Base-by-base conservation (phyloP, 1,139 yeast species). In the Yamadazyma diddensiae region DNA sequence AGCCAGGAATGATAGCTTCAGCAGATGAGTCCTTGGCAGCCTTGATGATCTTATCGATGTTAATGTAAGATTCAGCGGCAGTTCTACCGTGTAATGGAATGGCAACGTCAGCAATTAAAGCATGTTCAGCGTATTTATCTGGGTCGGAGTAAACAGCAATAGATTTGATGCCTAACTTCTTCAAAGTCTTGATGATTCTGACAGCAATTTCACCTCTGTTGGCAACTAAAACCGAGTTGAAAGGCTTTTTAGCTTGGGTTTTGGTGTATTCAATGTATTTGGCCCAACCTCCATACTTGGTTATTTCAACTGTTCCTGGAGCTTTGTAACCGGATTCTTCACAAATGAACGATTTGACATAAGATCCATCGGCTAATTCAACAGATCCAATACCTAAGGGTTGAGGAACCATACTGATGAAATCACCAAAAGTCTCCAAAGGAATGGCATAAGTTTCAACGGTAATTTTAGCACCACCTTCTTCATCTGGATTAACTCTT, bases 181-280 rank as follows among this genome's bases (percentile, higher is more conserved):
- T 86, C 53, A 90, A 69, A 6, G 98, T 90, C 54, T 77, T 82
- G 52, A 90, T 86, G 46, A 92, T 85, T 55, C 98, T 73, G 21
- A 88, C 97, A 3, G 98, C 97, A 51, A 92, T 92, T 62, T 92
- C 98, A 55, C 98, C 98, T 62, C 98, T 78, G 65, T 92, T 92
- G 22, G 98, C 97, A 35, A 92, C 94, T 39, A 92, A 70, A 10
- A 92, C 96, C 9, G 85, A 77, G 28, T 80, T 71, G 60, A 90
- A 90, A 0, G 92, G 94, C 55, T 74, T 77, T 28, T 50, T 49
- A 28, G 33, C 30, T 26, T 49, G 49, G n/a, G 46, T 23, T 2
- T 46, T 38, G 36, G 55, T 58, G 38, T 55, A 59, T 6, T 65
- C 71, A 28, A 83, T 71, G 59, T 84, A 87, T 6, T 70, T 65